A percentile compares a stretch with the other conserved stretches of the same genome.
phyloP scores from a whole-genome alignment of 352 stramenopile genomes.

The Globisporangium nagaii region DNA sequence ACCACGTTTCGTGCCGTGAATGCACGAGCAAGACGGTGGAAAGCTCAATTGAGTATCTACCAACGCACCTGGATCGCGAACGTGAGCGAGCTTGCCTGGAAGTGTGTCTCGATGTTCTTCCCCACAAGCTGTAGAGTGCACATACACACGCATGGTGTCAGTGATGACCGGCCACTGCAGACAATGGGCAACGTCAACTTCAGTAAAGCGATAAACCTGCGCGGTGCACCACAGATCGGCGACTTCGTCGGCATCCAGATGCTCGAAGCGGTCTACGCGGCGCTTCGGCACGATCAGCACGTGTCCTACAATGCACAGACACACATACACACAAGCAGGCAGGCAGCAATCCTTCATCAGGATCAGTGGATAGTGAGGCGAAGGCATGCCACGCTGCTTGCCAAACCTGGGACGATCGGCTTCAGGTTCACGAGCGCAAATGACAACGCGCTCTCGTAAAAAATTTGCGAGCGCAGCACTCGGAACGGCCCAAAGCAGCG shows the following conservation, averaged over 20 bases:
- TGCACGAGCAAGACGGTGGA: too few relatives aligned
- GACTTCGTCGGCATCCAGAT: constrained; percentile 81
- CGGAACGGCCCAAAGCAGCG: constrained; percentile 42
- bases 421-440: constrained; percentile 92
- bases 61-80: constrained; percentile 82
- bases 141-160: neutral
- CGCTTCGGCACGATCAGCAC: constrained; percentile 87
- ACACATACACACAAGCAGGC: neutral
- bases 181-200: neutral
- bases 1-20: too few relatives aligned
- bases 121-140: constrained; percentile 43
- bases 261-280: constrained; percentile 60
- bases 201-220: constrained; percentile 29
- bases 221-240: constrained; percentile 86
- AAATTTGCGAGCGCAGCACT: constrained; percentile 44
- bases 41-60: too few relatives aligned
- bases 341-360: neutral
- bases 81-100: constrained; percentile 78
- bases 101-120: constrained; percentile 63
- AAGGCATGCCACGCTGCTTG: too few relatives aligned
- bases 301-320: constrained; percentile 49
- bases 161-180: neutral
- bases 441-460: constrained; percentile 47
- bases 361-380: too few relatives aligned
- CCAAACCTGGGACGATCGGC: constrained; percentile 82